Conservation (phyloP, 202 grass and related monocot species). For the Dendrocalamus latiflorus region DNA sequence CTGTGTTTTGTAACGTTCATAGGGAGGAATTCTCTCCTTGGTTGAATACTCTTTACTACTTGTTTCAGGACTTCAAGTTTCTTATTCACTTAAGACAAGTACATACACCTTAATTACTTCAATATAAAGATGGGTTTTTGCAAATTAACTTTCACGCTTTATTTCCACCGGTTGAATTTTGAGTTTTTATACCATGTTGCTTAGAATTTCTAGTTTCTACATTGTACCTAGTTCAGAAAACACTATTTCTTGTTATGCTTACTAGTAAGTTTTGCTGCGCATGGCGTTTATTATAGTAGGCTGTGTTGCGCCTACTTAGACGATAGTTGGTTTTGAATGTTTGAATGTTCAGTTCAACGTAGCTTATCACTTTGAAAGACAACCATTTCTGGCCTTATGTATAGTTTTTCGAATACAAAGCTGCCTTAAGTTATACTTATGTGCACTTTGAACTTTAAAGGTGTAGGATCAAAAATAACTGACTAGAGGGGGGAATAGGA, state of each 20-base stretch:
- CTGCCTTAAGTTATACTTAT: neutral
- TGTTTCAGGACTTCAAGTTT: neutral
- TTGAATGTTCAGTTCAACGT: neutral
- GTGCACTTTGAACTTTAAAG: neutral
- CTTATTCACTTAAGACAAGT: neutral
- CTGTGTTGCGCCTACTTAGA: neutral
- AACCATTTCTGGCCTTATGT: neutral
- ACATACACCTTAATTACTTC: neutral
- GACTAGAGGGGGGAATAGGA: no score
- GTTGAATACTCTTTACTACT: neutral
- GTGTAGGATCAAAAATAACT: no score
- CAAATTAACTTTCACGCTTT: constrained; percentile 12
- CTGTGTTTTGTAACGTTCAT: neutral
- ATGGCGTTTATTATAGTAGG: neutral
- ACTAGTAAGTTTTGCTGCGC: neutral
- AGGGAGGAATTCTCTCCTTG: neutral
- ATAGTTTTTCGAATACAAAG: neutral
- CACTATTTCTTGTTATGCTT: neutral
- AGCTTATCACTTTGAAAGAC: neutral
- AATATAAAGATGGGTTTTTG: neutral
- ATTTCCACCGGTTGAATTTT: neutral
- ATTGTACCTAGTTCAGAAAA: neutral
- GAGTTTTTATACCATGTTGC: neutral
- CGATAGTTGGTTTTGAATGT: neutral
- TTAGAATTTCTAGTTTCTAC: constrained; percentile 1